A percentile compares a stretch with the other conserved stretches of the same genome.
Conservation (phyloP, 1,284 basidiomycete genomes). For the Pseudozyma hubeiensis region DNA sequence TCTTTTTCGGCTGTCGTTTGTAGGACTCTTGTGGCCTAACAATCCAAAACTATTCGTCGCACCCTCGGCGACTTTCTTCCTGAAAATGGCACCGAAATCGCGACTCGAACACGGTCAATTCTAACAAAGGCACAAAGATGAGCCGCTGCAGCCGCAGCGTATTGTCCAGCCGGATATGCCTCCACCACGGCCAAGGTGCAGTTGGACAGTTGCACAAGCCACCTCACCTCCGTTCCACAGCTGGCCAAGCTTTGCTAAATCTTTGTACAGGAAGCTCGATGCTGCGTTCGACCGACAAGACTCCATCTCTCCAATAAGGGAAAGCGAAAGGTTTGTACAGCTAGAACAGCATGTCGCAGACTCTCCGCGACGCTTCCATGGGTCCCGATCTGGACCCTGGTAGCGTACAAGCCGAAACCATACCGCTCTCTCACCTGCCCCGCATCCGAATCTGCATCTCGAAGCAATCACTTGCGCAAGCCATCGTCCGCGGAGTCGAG, state of each 20-base stretch:
- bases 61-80: no score
- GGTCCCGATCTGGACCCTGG: conserved; percentile 13
- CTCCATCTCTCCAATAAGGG: no score
- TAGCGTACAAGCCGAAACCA: conserved; percentile 14
- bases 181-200: no score
- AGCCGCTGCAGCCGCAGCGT: neutral
- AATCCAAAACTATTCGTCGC: no score
- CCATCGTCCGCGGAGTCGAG: conserved; percentile 16
- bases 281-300: no score
- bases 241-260: no score
- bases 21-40: no score
- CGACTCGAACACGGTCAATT: no score
- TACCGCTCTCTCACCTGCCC: conserved; percentile 20
- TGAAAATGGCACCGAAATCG: no score
- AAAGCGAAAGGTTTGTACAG: neutral
- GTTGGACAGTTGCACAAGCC: neutral
- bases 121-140: neutral
- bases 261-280: no score
- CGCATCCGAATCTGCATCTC: conserved; percentile 31
- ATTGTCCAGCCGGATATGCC: neutral
- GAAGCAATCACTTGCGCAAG: conserved; percentile 6
- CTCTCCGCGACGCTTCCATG: conserved; percentile 31
- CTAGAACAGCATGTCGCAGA: conserved; percentile 8
- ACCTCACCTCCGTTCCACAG: neutral
- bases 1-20: no score